phyloP scores from a whole-genome alignment of 441 rosid genomes.

The Mallotus repandus region DNA sequence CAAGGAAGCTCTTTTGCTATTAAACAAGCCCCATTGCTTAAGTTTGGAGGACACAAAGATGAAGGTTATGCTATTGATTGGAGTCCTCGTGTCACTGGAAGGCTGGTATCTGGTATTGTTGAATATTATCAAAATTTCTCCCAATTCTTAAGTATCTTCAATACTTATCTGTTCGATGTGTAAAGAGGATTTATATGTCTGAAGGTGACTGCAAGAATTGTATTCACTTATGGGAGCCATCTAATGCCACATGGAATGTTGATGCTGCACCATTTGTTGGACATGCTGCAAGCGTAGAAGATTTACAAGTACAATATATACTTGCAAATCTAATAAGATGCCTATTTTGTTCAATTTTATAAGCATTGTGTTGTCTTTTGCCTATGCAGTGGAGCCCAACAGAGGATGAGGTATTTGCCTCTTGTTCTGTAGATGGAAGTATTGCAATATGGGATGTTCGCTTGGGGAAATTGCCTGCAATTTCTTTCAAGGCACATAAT shows the following conservation, averaged over 20 bases:
- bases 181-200: conserved; percentile 11
- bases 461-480: conserved; percentile 59
- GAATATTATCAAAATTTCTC: conserved; percentile 2
- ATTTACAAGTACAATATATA: conserved; percentile 57
- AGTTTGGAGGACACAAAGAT: conserved; percentile 84
- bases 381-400: conserved; percentile 88
- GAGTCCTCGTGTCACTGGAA: conserved; percentile 82
- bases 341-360: conserved; percentile 11
- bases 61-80: conserved; percentile 96
- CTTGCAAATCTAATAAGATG: conserved; percentile 12
- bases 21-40: conserved; percentile 72
- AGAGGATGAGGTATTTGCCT: conserved; percentile 76
- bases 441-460: conserved; percentile 91
- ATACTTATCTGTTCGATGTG: conserved; percentile 15
- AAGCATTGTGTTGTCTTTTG: conserved; percentile 13
- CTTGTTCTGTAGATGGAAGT: conserved; percentile 78
- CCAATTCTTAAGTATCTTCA: background rate
- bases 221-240: conserved; percentile 93
- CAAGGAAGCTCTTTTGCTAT: conserved; percentile 56
- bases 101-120: conserved; percentile 74
- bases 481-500: conserved; percentile 76
- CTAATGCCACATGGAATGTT: conserved; percentile 74
- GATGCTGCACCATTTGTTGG: conserved; percentile 68
- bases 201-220: conserved; percentile 83
- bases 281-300: conserved; percentile 88